phyloP scores from a whole-genome alignment of 2,329 filamentous ascomycete genomes.

The Botrytis elliptica region DNA sequence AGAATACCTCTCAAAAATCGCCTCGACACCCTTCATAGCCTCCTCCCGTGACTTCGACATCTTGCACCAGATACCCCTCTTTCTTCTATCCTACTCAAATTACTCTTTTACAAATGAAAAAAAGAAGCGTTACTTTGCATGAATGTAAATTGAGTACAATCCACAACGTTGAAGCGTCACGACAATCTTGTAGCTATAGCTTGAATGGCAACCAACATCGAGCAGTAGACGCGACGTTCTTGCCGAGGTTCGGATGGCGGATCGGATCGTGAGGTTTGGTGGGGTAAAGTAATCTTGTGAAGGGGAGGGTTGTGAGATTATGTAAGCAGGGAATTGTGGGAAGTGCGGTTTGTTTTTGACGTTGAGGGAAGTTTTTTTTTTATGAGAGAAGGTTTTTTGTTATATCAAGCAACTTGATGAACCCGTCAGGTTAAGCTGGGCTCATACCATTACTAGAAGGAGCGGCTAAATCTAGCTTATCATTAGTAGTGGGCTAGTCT shows the following conservation, averaged over 20 bases:
- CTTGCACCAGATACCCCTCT: slow-evolving; percentile 16
- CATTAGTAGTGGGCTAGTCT: background rate
- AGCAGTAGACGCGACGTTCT: background rate
- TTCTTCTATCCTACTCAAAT: background rate
- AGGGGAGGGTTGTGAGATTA: no score
- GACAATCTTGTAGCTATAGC: background rate
- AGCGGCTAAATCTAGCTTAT: background rate
- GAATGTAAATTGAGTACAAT: no score
- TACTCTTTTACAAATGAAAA: no score
- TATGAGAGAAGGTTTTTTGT: background rate
- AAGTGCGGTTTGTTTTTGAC: background rate
- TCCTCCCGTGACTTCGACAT: slow-evolving; percentile 24
- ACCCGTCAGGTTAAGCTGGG: no score
- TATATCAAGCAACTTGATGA: no score
- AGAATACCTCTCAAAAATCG: slow-evolving; percentile 35
- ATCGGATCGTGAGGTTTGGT: background rate
- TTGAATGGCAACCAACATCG: background rate
- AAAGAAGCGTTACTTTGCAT: background rate
- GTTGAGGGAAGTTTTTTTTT: background rate
- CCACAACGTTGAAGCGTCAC: background rate
- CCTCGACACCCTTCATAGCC: slow-evolving; percentile 34
- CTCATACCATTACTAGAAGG: background rate
- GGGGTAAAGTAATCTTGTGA: background rate
- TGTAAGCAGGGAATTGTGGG: no score
- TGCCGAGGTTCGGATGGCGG: background rate